These are phyloP conservation scores for Phaeomoniella chlamydospora DNA, from an alignment of 2,329 filamentous ascomycete species.

Conservation along the genomic window DNA sequence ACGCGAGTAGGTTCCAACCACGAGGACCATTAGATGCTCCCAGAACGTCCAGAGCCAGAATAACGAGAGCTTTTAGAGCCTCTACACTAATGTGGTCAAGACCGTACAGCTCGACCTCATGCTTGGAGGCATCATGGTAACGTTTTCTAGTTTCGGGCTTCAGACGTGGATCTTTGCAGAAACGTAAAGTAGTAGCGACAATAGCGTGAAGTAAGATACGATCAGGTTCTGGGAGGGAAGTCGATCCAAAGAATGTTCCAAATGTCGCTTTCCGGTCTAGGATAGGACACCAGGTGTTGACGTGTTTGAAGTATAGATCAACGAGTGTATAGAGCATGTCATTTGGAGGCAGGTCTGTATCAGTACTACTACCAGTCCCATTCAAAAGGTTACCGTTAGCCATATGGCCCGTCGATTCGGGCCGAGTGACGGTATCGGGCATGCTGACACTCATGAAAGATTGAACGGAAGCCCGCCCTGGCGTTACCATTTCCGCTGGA, in stretches of 20 bases:
- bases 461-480: not conserved
- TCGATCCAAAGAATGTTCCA: constrained; percentile 66
- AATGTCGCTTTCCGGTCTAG: constrained; percentile 73
- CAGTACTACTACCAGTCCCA: not conserved
- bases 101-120: constrained; percentile 74
- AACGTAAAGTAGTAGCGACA: constrained; percentile 74
- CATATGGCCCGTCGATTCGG: not conserved
- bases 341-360: constrained; percentile 50
- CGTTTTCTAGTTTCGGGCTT: constrained; percentile 57
- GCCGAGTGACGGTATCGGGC: not conserved
- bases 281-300: constrained; percentile 79
- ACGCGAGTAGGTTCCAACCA: constrained; percentile 79
- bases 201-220: constrained; percentile 75
- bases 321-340: constrained; percentile 59
- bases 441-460: not conserved
- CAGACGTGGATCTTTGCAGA: constrained; percentile 62
- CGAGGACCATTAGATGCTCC: constrained; percentile 81
- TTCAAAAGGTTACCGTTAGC: not conserved
- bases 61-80: constrained; percentile 73
- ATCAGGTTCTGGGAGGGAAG: constrained; percentile 58
- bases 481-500: not conserved
- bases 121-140: constrained; percentile 70
- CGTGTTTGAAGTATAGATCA: constrained; percentile 65
- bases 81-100: constrained; percentile 84
- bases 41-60: constrained; percentile 70